Conservation (phyloP, 2,329 filamentous ascomycete genomes). For the Cylindrodendrum hubeiense region DNA sequence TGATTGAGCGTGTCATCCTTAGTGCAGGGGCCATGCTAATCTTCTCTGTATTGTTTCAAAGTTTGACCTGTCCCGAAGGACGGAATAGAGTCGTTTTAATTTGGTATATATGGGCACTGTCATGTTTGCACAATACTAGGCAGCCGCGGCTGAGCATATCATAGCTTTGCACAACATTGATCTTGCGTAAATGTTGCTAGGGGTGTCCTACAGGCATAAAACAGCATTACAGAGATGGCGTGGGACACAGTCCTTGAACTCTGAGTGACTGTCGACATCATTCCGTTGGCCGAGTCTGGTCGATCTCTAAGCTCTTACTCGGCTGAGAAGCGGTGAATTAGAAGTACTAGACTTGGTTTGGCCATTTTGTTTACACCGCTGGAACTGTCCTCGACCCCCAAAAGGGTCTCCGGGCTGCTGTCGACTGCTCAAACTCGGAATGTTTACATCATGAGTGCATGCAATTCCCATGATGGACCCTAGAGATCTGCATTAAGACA, state of each 20-base stretch:
- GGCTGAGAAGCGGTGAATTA: background rate
- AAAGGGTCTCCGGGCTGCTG: background rate
- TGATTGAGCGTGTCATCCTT: slow-evolving; percentile 86
- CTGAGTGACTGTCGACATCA: no score
- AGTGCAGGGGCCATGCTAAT: slow-evolving; percentile 86
- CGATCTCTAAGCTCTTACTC: background rate
- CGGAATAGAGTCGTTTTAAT: no score
- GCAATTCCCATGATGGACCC: background rate
- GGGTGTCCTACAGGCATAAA: no score
- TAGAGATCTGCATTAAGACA: background rate
- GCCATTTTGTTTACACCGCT: background rate
- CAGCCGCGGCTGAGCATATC: no score
- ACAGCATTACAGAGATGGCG: no score
- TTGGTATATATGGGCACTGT: no score
- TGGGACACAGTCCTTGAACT: no score
- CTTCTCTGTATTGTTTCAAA: no score
- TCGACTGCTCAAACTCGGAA: background rate
- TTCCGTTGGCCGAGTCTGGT: background rate
- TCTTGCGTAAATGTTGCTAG: no score
- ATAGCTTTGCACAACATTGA: no score
- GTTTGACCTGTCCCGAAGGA: no score
- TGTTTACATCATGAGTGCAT: background rate
- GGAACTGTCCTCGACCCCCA: background rate
- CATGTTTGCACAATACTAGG: no score
- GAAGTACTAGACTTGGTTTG: background rate